phyloP scores from a whole-genome alignment of 495 filamentous ascomycete species.

The Achaetomiella virescens region DNA sequence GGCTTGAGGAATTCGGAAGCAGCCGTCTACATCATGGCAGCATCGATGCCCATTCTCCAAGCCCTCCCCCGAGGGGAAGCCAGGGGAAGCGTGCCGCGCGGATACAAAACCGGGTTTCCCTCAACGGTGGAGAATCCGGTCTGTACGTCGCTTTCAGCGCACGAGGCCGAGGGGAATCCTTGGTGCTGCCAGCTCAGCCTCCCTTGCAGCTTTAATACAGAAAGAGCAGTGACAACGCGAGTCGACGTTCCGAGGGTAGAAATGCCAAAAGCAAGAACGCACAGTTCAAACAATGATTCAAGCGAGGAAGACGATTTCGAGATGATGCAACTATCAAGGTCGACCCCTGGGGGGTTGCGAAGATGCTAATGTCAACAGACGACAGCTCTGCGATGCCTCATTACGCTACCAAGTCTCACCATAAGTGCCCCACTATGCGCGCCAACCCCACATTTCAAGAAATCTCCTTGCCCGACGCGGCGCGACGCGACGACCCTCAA shows the following conservation, averaged over 20 bases:
- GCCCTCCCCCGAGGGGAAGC: conserved; percentile 21
- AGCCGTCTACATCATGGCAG: conserved; percentile 33
- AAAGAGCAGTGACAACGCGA: too few relatives aligned
- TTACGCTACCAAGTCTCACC: too few relatives aligned
- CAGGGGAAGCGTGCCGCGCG: neutral
- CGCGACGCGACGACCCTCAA: too few relatives aligned
- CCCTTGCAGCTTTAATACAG: neutral
- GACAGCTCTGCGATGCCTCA: too few relatives aligned
- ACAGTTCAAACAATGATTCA: neutral
- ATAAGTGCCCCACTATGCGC: too few relatives aligned
- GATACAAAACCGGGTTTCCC: conserved; percentile 15
- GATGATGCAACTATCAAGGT: conserved; percentile 16
- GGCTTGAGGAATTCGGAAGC: conserved; percentile 28
- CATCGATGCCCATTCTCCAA: conserved; percentile 33
- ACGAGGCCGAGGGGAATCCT: neutral
- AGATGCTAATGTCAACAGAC: too few relatives aligned
- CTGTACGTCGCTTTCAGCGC: neutral
- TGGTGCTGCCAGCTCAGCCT: neutral
- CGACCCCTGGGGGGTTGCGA: conserved; percentile 17
- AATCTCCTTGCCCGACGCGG: too few relatives aligned
- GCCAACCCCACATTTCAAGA: too few relatives aligned
- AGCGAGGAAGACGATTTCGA: conserved; percentile 21
- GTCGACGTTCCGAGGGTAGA: too few relatives aligned
- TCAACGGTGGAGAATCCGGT: conserved; percentile 15
- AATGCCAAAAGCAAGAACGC: neutral